Base-by-base conservation (phyloP, 2,329 filamentous ascomycete species). In the Hymenoscyphus fructigenus region DNA sequence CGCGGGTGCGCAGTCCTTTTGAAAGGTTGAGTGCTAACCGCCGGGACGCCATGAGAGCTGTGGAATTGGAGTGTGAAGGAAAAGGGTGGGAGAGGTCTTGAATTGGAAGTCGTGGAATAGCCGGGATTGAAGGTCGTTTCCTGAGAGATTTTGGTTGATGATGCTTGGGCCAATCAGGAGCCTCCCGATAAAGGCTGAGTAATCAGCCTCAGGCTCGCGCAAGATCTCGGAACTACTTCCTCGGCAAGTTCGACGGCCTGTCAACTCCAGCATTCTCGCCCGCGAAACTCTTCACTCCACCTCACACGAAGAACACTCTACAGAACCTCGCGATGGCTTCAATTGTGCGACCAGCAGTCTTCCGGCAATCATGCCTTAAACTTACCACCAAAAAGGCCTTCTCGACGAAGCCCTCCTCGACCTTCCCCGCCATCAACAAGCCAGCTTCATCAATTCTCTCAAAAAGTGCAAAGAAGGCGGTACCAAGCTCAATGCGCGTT, bases 11-110 rank as follows among this genome's bases (percentile, higher is more conserved):
- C 82, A 97, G 85, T 82, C 91, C 91, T 84, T 92, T 89, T 81
- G 92, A 88, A 78, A 98, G 88, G 85, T 93, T 96, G 82, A 96
- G 87, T 85, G 93, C 93, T 84, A 98, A 88, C 89, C 93, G 91
- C 88, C 93, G 88, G 82, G 94, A 97, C 84, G 94, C 94, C 94
- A 98, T 97, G 62, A 69, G 70, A 69, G 66, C 65, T 69, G 69
- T 69, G 72, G 67, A 66, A 64, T 64, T 67, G 66, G 66, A 63
- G 65, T 34, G 69, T 65, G 64, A 62, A 41, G 59, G 62, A 60
- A 63, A 63, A 58, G 65, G 58, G 55, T 62, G 61, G 59, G 50
- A 59, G 60, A 66, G 60, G 60, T 64, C 62, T 65, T 68, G 67
- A 64, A 70, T 70, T 73, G 69, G n/a, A 58, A 53, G 53, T 59